These are phyloP conservation scores for Chrysanthemum lavandulifolium DNA, from an alignment of 129 eudicot genomes.

Conservation along the genomic window DNA sequence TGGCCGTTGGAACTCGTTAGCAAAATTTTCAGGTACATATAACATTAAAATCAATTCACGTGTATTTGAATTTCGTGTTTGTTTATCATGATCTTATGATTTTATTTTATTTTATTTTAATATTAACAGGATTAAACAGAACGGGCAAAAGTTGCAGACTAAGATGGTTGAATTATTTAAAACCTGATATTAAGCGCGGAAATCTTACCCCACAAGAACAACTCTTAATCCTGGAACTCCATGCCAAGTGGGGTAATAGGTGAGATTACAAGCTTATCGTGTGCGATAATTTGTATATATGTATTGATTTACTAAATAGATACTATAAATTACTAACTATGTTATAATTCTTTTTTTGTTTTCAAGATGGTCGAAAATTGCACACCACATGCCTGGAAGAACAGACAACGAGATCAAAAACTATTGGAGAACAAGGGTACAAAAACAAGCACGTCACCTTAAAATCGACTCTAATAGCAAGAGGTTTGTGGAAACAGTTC, in stretches of 20 bases:
- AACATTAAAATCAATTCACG: not conserved
- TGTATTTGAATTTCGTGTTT: not conserved
- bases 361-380: conserved; percentile 66
- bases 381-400: conserved; percentile 54
- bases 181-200: conserved; percentile 58
- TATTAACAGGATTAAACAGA: conserved; percentile 51
- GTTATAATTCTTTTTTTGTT: not conserved
- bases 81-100: not conserved
- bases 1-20: conserved; percentile 59
- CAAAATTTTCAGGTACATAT: conserved; percentile 40
- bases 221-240: conserved; percentile 55
- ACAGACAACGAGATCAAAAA: conserved; percentile 71
- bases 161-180: conserved; percentile 63
- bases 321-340: not conserved
- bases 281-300: not conserved
- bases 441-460: conserved; percentile 58
- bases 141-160: conserved; percentile 66
- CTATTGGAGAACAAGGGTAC: conserved; percentile 73
- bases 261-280: conserved; percentile 10
- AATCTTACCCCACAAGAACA: conserved; percentile 61
- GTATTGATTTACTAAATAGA: not conserved
- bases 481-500: conserved; percentile 42
- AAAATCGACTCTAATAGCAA: conserved; percentile 51
- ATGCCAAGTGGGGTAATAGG: conserved; percentile 67
- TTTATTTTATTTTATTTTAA: not conserved